phyloP scores from a whole-genome alignment of 495 filamentous ascomycete species.

The Clavariopsis aquatica region DNA sequence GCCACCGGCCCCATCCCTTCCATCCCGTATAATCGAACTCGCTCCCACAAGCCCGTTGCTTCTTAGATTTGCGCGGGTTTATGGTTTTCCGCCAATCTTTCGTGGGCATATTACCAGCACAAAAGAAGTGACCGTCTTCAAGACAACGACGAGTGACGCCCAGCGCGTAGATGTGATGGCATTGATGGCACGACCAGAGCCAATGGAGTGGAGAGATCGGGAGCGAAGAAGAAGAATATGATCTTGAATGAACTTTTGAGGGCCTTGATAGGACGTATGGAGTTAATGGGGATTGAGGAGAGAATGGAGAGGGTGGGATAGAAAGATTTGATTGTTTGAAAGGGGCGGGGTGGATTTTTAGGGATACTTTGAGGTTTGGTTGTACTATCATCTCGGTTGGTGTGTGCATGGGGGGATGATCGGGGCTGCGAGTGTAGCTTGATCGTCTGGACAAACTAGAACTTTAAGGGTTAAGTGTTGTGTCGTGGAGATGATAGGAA shows the following conservation, averaged over 20 bases:
- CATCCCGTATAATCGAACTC: constrained; percentile 55
- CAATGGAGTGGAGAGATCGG: constrained; percentile 44
- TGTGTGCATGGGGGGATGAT: too few species aligned
- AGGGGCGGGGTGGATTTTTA: constrained; percentile 32
- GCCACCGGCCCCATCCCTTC: constrained; percentile 48
- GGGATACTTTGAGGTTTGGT: background rate
- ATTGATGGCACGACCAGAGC: constrained; percentile 54
- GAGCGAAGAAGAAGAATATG: background rate
- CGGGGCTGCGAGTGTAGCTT: too few species aligned
- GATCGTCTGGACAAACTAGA: background rate
- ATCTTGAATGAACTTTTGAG: constrained; percentile 9
- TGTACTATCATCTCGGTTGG: too few species aligned
- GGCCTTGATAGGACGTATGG: constrained; percentile 2
- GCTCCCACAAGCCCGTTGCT: constrained; percentile 47
- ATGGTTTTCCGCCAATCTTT: constrained; percentile 34
- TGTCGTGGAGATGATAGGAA: background rate
- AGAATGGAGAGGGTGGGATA: constrained; percentile 45
- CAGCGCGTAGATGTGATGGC: constrained; percentile 47
- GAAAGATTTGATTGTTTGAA: constrained; percentile 44
- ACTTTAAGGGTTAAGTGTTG: background rate
- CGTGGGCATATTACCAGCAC: constrained; percentile 46
- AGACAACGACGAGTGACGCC: constrained; percentile 52
- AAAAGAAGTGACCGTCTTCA: constrained; percentile 54
- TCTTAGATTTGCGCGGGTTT: constrained; percentile 35
- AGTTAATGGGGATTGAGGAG: constrained; percentile 34